These are phyloP conservation scores for Heliamphora pulchella DNA, from an alignment of 179 eudicot genomes.

Conservation along the genomic window DNA sequence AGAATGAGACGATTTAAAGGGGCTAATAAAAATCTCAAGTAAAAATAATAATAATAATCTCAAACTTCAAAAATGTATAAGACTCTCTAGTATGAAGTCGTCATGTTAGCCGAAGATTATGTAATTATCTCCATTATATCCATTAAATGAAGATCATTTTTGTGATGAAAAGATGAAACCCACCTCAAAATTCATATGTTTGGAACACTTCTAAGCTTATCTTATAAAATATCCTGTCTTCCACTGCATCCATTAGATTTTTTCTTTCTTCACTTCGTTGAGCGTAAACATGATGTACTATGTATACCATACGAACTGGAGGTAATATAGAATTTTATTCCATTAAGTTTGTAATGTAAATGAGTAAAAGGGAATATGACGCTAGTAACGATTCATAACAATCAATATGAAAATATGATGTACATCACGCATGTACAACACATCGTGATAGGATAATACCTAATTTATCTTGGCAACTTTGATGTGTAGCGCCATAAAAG, in stretches of 20 bases:
- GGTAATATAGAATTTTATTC: background rate
- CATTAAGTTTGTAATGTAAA: background rate
- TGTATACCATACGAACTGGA: background rate
- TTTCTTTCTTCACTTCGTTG: background rate
- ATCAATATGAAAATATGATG: background rate
- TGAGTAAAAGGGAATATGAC: too few species aligned
- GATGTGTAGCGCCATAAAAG: slow-evolving; percentile 69
- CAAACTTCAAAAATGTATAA: too few species aligned
- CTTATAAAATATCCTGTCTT: background rate
- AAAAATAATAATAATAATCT: too few species aligned
- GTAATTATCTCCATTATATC: background rate
- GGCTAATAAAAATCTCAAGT: too few species aligned
- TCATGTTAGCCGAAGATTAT: background rate
- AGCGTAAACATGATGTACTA: background rate
- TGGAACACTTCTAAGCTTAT: background rate
- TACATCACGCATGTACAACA: background rate
- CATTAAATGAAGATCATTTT: background rate
- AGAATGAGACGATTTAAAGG: too few species aligned
- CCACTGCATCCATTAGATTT: background rate
- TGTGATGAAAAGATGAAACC: background rate
- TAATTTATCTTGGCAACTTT: slow-evolving; percentile 23
- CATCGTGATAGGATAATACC: background rate
- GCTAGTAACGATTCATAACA: background rate
- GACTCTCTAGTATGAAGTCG: background rate
- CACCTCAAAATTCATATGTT: background rate